A percentile compares a stretch with the other conserved stretches of the same genome.
These are phyloP conservation scores for Diphasiastrum complanatum DNA, from an alignment of 83 land plant genomes.

Conservation along the genomic window DNA sequence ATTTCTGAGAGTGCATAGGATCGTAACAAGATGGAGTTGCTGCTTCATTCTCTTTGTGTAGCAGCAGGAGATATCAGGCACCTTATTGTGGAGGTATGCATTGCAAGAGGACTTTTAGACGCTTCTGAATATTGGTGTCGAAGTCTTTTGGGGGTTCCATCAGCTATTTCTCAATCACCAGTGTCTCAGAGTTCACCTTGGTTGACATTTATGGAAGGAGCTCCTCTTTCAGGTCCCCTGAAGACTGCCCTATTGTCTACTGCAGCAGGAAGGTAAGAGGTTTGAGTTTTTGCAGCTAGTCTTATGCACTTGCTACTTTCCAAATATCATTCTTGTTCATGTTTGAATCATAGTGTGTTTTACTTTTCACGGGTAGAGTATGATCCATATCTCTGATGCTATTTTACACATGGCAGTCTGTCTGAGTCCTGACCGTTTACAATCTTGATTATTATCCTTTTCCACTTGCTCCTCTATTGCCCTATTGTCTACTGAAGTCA, in stretches of 20 bases:
- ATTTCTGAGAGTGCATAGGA: too few species aligned
- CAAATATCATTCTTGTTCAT: background rate
- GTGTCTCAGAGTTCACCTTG: constrained; percentile 60
- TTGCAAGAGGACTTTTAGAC: constrained; percentile 73
- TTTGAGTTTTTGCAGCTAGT: background rate
- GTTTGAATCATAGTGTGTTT: too few species aligned
- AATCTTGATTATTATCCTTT: too few species aligned
- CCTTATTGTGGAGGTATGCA: constrained; percentile 85
- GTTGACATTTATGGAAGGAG: constrained; percentile 77
- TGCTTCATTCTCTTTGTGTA: constrained; percentile 14
- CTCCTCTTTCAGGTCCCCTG: constrained; percentile 47
- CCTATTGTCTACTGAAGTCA: too few species aligned
- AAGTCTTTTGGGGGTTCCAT: constrained; percentile 42
- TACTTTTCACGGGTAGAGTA: background rate
- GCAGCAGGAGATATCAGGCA: constrained; percentile 77
- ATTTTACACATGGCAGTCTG: too few species aligned
- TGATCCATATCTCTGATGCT: background rate
- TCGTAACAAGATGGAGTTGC: too few species aligned
- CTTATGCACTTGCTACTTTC: background rate
- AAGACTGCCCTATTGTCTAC: constrained; percentile 41
- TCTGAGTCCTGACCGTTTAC: too few species aligned
- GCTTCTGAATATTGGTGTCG: constrained; percentile 85
- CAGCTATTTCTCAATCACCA: constrained; percentile 20
- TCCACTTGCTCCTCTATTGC: too few species aligned
- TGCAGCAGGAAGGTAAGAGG: constrained; percentile 78